phyloP scores from a whole-genome alignment of 2,329 filamentous ascomycete species.

The Pseudopyricularia cyperi region DNA sequence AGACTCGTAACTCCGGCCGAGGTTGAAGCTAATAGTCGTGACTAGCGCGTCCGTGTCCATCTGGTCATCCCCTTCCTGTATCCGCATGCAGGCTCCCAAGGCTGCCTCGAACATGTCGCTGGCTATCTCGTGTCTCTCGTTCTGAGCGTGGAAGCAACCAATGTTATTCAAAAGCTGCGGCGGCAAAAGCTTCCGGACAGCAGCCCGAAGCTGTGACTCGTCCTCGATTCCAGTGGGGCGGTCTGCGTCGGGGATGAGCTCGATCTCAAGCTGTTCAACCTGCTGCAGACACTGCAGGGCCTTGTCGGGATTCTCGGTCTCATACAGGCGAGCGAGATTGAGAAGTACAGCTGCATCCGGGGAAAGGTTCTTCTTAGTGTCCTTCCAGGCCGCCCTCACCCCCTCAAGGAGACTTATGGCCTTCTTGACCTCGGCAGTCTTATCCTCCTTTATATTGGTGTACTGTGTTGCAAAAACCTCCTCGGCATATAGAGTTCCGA shows the following conservation, averaged over 20 bases:
- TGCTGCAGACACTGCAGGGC: constrained; percentile 84
- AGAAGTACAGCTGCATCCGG: constrained; percentile 81
- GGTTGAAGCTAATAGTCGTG: constrained; percentile 93
- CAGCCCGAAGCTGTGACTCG: constrained; percentile 43
- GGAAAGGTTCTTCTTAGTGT: constrained; percentile 69
- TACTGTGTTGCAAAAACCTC: constrained; percentile 76
- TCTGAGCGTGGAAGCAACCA: constrained; percentile 86
- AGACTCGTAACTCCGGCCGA: constrained; percentile 85
- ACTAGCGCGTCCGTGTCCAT: constrained; percentile 83
- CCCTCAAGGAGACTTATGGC: constrained; percentile 73
- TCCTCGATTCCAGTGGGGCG: constrained; percentile 47
- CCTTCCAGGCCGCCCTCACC: constrained; percentile 82
- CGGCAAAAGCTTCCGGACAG: constrained; percentile 65
- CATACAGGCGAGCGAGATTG: constrained; percentile 85
- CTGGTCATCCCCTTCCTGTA: constrained; percentile 56
- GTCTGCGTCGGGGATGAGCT: constrained; percentile 61
- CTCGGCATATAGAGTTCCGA: constrained; percentile 87
- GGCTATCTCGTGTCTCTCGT: constrained; percentile 67
- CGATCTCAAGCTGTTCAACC: constrained; percentile 80
- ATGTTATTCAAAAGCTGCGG: constrained; percentile 96
- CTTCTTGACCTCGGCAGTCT: constrained; percentile 71
- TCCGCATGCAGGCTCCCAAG: constrained; percentile 72
- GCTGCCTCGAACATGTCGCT: constrained; percentile 88
- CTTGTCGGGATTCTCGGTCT: constrained; percentile 74
- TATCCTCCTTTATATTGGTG: constrained; percentile 69